Base-by-base conservation (phyloP, 495 filamentous ascomycete species). In the Monascus purpureus region DNA sequence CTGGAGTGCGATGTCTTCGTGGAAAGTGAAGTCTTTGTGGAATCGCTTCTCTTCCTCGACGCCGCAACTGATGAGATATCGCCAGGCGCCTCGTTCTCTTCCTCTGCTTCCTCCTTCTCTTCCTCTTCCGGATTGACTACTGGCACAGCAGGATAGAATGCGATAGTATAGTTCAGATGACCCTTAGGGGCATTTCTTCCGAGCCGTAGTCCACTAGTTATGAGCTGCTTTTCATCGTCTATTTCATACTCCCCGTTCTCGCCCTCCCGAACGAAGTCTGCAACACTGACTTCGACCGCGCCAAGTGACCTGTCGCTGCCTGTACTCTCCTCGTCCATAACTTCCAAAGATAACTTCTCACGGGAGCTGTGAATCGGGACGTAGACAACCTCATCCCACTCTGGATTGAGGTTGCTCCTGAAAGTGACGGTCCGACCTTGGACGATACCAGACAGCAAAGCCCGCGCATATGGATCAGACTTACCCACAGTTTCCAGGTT, bases 401-500 rank as follows among this genome's bases (percentile, higher is more conserved):
- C 77, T 2, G 90, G 90, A 44, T 93, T 82, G 13, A 99, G 73
- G 45, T 94, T 93, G 50, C 88, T 99, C 45, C 85, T 75, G 59
- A 88, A 93, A 1, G 90, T 95, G 28, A 99, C 90, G 1, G 92
- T 94, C 32, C 84, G 73, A 13, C 68, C 87, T 47, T 82, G 93
- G 45, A 88, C 78, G 29, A 95, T 69, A 17, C 90, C 88, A 18
- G 85, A 92, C 17, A 94, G 69, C 27, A 95, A 60, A 6, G 95
- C 79, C 12, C 87, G 77, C 15, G 72, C 82, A 46, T 96, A 99
- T 0, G 90, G 82, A 52, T 99, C 90, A 8, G 88, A 95, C 58
- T 95, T 95, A 55, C 90, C 92, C 59, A 99, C 72, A 25, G 82
- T 79, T 49, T 99, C 90, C 32, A 95, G 59, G 51, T 99, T 99